Conservation (phyloP, 345 rosid genomes). For the Laguncularia racemosa region DNA sequence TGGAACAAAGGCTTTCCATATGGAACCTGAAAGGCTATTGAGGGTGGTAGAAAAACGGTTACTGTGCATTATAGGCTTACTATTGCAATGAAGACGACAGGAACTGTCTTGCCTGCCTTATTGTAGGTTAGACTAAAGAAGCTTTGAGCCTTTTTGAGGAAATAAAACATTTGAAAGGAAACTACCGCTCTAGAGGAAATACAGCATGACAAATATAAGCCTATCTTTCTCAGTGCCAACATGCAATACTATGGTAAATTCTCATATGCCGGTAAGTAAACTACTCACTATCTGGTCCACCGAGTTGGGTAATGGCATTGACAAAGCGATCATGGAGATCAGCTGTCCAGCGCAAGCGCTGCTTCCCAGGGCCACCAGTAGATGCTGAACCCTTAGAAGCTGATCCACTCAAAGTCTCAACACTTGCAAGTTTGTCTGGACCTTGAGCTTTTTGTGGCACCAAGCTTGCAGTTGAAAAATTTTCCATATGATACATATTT, state of each 20-base stretch:
- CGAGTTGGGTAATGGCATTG: slow-evolving; percentile 39
- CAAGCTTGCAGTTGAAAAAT: slow-evolving; percentile 10
- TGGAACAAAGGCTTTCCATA: too few species aligned
- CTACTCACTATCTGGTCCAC: slow-evolving; percentile 40
- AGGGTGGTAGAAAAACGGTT: too few species aligned
- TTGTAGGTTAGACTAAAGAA: too few species aligned
- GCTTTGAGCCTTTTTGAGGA: too few species aligned
- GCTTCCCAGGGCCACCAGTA: slow-evolving; percentile 10
- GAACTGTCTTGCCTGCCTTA: too few species aligned
- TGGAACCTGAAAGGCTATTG: too few species aligned
- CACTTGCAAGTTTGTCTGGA: slow-evolving; percentile 5
- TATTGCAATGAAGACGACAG: too few species aligned
- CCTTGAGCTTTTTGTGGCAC: slow-evolving; percentile 15
- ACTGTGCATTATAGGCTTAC: too few species aligned
- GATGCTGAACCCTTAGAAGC: slow-evolving; percentile 6
- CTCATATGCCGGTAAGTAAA: neutral
- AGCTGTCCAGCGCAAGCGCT: slow-evolving; percentile 16
- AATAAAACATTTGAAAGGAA: too few species aligned
- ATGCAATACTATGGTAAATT: neutral
- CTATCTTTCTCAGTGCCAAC: neutral
- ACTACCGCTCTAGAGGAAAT: neutral
- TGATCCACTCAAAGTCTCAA: slow-evolving; percentile 5
- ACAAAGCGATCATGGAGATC: slow-evolving; percentile 24
- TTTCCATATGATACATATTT: slow-evolving; percentile 14
- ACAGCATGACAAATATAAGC: neutral